A percentile compares a stretch with the other conserved stretches of the same genome.
Evolutionary conservation across 495 filamentous ascomycete species (phyloP).

Genomic region (Trichoderma parareesei): DNA sequence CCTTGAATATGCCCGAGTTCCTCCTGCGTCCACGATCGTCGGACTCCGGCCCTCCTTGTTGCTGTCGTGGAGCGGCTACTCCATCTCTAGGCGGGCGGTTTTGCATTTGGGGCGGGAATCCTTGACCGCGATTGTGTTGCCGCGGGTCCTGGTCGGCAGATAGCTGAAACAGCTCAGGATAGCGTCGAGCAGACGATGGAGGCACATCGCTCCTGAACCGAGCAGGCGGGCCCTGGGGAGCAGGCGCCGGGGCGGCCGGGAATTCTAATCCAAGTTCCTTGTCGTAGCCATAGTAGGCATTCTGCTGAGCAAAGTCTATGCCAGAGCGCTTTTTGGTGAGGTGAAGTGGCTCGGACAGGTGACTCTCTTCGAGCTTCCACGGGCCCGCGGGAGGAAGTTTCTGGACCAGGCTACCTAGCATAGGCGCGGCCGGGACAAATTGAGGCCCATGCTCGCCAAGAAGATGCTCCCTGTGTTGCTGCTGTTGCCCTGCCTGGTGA

Average conservation of each 20-base stretch:
- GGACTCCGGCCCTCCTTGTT: conserved; percentile 17
- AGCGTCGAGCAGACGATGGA: conserved; percentile 32
- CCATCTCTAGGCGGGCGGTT: conserved; percentile 21
- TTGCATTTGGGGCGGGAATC: conserved; percentile 14
- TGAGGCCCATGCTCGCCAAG: background rate
- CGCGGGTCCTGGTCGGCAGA: background rate
- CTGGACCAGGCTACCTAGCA: conserved; percentile 20
- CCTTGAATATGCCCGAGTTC: conserved; percentile 31
- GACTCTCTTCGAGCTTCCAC: conserved; percentile 41
- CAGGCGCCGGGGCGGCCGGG: conserved; percentile 9
- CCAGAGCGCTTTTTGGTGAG: conserved; percentile 5
- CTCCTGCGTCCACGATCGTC: conserved; percentile 20
- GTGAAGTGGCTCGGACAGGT: conserved; percentile 33
- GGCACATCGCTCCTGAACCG: conserved; percentile 24
- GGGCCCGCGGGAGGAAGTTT: conserved; percentile 13
- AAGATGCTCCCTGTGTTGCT: conserved; percentile 12
- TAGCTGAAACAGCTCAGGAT: conserved; percentile 24
- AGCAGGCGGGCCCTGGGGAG: conserved; percentile 16
- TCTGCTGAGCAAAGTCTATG: conserved; percentile 24
- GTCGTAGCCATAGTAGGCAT: conserved; percentile 30
- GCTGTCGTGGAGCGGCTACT: conserved; percentile 14
- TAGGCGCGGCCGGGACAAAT: conserved; percentile 17
- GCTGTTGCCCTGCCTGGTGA: conserved; percentile 2
- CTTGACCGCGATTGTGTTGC: background rate
- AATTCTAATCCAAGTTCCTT: conserved; percentile 32